These are phyloP conservation scores for Lipomyces oligophaga DNA, from an alignment of 805 yeast species.

Conservation along the genomic window DNA sequence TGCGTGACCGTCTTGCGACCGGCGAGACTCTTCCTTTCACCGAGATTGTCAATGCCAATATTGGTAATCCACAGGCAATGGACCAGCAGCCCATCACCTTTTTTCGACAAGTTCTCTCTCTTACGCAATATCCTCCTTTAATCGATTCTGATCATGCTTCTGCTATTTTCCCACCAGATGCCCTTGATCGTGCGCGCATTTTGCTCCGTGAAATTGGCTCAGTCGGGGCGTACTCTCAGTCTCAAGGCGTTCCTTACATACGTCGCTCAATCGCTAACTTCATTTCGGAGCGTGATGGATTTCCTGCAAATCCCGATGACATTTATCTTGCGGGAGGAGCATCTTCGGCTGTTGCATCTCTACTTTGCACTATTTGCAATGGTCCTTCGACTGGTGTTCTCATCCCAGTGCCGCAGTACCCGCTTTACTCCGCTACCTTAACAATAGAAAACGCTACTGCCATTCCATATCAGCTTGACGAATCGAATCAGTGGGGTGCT, in stretches of 20 bases:
- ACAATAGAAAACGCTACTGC: constrained; percentile 79
- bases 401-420: constrained; percentile 98
- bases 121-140: constrained; percentile 79
- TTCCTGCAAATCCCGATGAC: constrained; percentile 59
- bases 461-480: constrained; percentile 82
- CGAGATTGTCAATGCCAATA: constrained; percentile 80
- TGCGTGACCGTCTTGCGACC: constrained; percentile 52
- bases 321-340: constrained; percentile 92
- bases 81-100: constrained; percentile 94
- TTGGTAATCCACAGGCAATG: constrained; percentile 97
- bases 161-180: constrained; percentile 55
- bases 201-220: constrained; percentile 67
- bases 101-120: constrained; percentile 83
- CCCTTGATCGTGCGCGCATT: constrained; percentile 61
- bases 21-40: constrained; percentile 71
- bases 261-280: constrained; percentile 79
- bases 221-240: constrained; percentile 91
- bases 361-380: constrained; percentile 64
- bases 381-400: constrained; percentile 69
- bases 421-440: constrained; percentile 91
- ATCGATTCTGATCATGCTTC: constrained; percentile 39
- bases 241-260: constrained; percentile 76
- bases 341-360: constrained; percentile 82
- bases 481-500: constrained; percentile 78
- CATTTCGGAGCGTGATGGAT: constrained; percentile 75